Evolutionary conservation across 768 basidiomycete species (phyloP), one percentile per base, ranked within the genome.

Genomic region (Leccinum sublutescens): DNA sequence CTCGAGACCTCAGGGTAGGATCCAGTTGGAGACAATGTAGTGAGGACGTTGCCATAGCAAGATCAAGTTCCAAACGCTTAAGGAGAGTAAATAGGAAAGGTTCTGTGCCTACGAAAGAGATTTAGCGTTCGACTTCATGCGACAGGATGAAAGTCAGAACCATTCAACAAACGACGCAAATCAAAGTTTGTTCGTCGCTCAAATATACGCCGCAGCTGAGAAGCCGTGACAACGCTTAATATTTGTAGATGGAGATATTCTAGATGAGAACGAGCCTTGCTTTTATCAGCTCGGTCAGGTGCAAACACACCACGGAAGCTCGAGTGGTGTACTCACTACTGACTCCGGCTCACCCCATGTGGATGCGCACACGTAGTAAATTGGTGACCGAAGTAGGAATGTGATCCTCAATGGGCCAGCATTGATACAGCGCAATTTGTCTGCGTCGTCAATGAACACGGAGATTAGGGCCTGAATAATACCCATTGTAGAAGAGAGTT

Each of bases 281-380:
- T 86, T 88, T 77, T 80, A 76, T 68, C 70, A 79, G 72, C 59
- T 67, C 75, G 68, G 78, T 61, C 66, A 61, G 64, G 50, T 58
- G 54, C 52, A 50, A 54, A 52, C 25, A 49, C 25, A 34, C 34
- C 49, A 38, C 49, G 31, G 31, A 50, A 19, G 23, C 8, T 27
- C 27, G 25, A 21, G 15, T 17, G 45, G 17, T 36, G 58, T 54
- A 79, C 93, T 76, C 76, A 98, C 95, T 63, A 98, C 88, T 61
- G 90, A 92, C 74, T 98, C 97, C 0, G 97, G 96, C 74, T 98
- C 97, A 12, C 91, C 91, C 92, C 93, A 96, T 11, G 89, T 86
- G 21, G 93, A 95, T 12, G 86, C 87, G 62, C 91, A 95, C 29
- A 88, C 93, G 67, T 95, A 92, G 74, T 98, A 98, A 19, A 99